Conservation (phyloP, 768 basidiomycete species). For the Paxillus ammoniavirescens region DNA sequence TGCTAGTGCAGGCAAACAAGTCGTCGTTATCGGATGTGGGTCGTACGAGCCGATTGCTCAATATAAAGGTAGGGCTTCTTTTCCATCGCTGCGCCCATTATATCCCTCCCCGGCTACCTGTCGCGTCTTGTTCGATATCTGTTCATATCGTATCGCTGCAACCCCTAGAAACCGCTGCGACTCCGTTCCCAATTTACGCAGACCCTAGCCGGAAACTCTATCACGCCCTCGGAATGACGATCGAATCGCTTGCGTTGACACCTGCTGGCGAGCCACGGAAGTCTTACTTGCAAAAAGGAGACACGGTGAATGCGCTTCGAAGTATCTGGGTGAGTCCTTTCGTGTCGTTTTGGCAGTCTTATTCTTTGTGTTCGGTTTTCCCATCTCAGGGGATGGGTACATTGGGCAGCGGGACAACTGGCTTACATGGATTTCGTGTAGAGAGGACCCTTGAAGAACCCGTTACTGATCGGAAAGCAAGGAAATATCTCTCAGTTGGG, state of each 20-base stretch:
- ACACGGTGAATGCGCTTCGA: conserved; percentile 29
- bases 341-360: too few relatives aligned
- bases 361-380: background rate
- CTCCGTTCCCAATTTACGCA: conserved; percentile 54
- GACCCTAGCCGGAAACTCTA: conserved; percentile 64
- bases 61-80: conserved; percentile 42
- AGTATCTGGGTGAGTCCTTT: conserved; percentile 45
- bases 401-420: background rate
- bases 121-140: too few relatives aligned
- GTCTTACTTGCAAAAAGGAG: conserved; percentile 43
- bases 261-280: conserved; percentile 44
- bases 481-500: conserved; percentile 63
- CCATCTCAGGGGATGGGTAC: too few relatives aligned
- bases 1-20: conserved; percentile 35
- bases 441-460: conserved; percentile 42
- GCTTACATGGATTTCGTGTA: conserved; percentile 4
- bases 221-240: conserved; percentile 57
- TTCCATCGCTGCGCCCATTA: too few relatives aligned
- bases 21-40: conserved; percentile 62
- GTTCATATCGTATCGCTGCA: background rate
- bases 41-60: conserved; percentile 48
- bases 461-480: conserved; percentile 51
- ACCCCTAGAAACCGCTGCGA: conserved; percentile 43
- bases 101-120: background rate
- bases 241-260: conserved; percentile 42